Percentiles rank a stretch among this genome's conserved stretches.
Evolutionary conservation across 306 rosid species (phyloP).

Genomic region (Cucurbita argyrosperma): DNA sequence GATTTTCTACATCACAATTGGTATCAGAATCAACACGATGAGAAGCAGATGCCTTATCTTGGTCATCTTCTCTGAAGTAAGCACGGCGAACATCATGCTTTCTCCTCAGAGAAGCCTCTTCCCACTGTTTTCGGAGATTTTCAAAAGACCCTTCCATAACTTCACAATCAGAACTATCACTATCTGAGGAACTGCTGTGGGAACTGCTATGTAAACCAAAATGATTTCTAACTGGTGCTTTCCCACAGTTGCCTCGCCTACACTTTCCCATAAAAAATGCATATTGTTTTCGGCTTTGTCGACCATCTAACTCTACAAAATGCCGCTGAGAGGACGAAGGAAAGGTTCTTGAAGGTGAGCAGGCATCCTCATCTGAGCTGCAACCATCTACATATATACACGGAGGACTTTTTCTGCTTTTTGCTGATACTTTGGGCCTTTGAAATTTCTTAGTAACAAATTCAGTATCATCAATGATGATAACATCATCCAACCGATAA

Average conservation of each 20-base stretch:
- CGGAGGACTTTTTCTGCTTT: slow-evolving; percentile 15
- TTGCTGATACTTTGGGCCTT: slow-evolving; percentile 22
- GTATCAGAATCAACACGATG: slow-evolving; percentile 11
- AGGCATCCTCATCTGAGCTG: slow-evolving; percentile 70
- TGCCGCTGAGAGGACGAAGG: slow-evolving; percentile 10
- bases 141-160: slow-evolving; percentile 35
- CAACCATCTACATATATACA: slow-evolving; percentile 49
- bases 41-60: slow-evolving; percentile 47
- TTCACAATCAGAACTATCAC: slow-evolving; percentile 79
- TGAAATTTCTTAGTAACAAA: slow-evolving; percentile 11
- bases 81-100: slow-evolving; percentile 24
- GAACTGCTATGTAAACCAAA: slow-evolving; percentile 29
- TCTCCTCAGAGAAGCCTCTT: slow-evolving; percentile 44
- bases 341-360: slow-evolving; percentile 39
- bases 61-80: slow-evolving; percentile 24
- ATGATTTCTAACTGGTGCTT: slow-evolving; percentile 23
- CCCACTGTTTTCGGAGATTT: slow-evolving; percentile 52
- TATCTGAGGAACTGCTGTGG: slow-evolving; percentile 34
- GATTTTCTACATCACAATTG: slow-evolving; percentile 21
- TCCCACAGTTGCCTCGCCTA: slow-evolving; percentile 20
- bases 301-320: slow-evolving; percentile 20
- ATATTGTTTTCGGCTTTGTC: slow-evolving; percentile 21
- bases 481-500: slow-evolving; percentile 41
- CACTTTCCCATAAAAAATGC: slow-evolving; percentile 22
- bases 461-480: slow-evolving; percentile 34